Evolutionary conservation across 2,329 filamentous ascomycete species (phyloP).

Genomic region (Thielaviopsis cerberus): DNA sequence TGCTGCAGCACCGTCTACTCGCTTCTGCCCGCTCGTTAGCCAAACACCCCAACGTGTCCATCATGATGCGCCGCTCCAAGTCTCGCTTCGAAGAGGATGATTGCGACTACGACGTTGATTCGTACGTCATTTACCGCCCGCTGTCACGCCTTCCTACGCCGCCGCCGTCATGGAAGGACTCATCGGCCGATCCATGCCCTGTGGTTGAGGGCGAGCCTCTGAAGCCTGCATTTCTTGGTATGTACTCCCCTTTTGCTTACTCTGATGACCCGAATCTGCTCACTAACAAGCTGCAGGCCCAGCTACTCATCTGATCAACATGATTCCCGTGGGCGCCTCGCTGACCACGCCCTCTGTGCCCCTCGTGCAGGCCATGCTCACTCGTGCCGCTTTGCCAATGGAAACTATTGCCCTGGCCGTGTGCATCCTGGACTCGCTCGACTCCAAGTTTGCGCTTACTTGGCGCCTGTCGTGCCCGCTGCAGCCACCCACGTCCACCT

Average conservation of each 20-base stretch:
- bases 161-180: constrained; percentile 34
- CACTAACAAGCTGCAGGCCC: constrained; percentile 28
- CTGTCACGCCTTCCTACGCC: constrained; percentile 51
- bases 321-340: constrained; percentile 45
- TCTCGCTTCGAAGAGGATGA: constrained; percentile 13
- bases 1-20: neutral
- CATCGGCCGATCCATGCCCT: constrained; percentile 18
- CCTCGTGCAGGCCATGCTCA: constrained; percentile 41
- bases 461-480: constrained; percentile 44
- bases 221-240: constrained; percentile 23
- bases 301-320: constrained; percentile 46
- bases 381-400: constrained; percentile 36
- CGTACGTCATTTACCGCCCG: constrained; percentile 47
- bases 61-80: constrained; percentile 13
- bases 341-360: constrained; percentile 38
- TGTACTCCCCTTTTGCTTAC: constrained; percentile 6
- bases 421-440: constrained; percentile 47
- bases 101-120: constrained; percentile 28
- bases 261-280: neutral
- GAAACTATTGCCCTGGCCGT: constrained; percentile 46
- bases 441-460: constrained; percentile 40
- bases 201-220: constrained; percentile 26
- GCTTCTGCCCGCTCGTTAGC: neutral
- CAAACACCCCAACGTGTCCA: neutral
- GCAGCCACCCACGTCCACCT: constrained; percentile 15